Evolutionary conservation across 2,329 filamentous ascomycete genomes (phyloP).

Genomic region (Stachybotrys chlorohalonatus): DNA sequence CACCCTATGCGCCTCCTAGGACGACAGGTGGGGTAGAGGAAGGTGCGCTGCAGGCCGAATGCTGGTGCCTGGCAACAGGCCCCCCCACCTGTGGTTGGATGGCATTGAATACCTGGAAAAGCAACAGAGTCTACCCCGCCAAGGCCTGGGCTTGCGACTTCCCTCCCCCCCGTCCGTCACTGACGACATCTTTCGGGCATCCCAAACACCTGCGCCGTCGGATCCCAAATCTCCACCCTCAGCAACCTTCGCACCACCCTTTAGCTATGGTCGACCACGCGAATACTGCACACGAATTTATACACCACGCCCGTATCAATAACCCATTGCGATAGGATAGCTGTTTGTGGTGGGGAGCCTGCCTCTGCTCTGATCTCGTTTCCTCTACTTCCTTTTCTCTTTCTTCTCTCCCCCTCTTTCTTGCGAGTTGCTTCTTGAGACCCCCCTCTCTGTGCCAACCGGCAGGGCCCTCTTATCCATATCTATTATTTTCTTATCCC

Average conservation of each 20-base stretch:
- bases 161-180: slow-evolving; percentile 18
- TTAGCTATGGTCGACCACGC: neutral
- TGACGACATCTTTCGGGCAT: slow-evolving; percentile 21
- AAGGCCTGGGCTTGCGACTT: neutral
- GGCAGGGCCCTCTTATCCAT: neutral
- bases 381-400: slow-evolving; percentile 1
- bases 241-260: slow-evolving; percentile 2
- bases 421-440: neutral
- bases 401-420: slow-evolving; percentile 1
- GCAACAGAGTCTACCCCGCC: neutral
- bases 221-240: neutral
- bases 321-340: neutral
- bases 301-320: no score
- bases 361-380: neutral
- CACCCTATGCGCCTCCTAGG: no score
- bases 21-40: no score
- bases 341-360: slow-evolving; percentile 2
- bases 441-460: no score
- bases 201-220: neutral
- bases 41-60: no score
- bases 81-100: neutral
- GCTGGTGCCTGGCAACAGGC: no score
- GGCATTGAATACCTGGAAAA: neutral
- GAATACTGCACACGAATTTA: no score
- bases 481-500: neutral